phyloP scores from a whole-genome alignment of 179 eudicot species.

The Beta macrorhiza region DNA sequence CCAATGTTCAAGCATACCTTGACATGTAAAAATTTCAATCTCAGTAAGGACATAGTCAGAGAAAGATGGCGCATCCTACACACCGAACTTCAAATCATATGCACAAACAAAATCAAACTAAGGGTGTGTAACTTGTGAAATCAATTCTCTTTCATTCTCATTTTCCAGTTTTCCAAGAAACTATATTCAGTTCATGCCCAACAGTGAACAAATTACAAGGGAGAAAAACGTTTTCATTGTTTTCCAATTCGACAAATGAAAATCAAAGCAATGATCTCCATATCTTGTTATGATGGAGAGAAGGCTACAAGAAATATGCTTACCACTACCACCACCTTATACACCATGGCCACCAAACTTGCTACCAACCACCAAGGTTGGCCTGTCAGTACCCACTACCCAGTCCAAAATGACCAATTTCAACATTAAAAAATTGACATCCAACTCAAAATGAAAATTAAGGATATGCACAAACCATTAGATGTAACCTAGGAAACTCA shows the following conservation, averaged over 20 bases:
- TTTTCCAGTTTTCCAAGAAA: neutral
- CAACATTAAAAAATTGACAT: too few relatives aligned
- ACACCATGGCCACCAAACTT: neutral
- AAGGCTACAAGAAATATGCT: neutral
- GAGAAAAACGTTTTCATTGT: neutral
- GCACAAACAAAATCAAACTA: neutral
- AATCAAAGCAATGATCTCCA: neutral
- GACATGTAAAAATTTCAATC: constrained; percentile 19
- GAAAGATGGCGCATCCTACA: neutral
- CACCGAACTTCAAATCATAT: neutral
- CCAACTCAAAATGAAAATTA: neutral
- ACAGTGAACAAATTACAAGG: neutral
- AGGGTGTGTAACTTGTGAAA: neutral
- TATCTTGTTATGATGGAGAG: neutral
- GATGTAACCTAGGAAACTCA: neutral
- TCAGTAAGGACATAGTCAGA: constrained; percentile 5
- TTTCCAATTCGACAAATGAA: neutral
- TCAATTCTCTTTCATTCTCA: neutral
- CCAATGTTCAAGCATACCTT: constrained; percentile 34
- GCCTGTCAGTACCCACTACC: neutral
- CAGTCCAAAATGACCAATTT: neutral
- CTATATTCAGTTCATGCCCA: neutral
- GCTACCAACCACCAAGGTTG: neutral
- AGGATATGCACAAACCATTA: neutral
- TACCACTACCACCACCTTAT: neutral